Evolutionary conservation across 257 asterid species (phyloP), one percentile per base, ranked within the genome.

Genomic region (Rubia yunnanensis): DNA sequence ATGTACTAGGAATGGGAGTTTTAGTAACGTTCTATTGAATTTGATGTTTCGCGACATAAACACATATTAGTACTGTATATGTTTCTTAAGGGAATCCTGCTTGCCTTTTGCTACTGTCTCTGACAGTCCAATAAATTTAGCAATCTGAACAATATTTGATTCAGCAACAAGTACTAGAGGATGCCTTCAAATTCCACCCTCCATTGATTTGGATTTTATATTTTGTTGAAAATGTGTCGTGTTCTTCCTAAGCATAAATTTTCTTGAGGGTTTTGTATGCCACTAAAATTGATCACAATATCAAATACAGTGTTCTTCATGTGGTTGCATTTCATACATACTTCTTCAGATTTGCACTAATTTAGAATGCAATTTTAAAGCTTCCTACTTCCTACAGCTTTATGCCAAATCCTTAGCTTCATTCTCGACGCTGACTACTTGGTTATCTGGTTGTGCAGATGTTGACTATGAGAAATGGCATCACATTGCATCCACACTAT

Each of bases 391-490:
- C 18, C 32, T 54, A 50, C 2, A 2, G 35, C 44, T 58, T 30
- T 17, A 31, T 2, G 9, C 13, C 6, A 27, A 1, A 50, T 9
- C 54, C 17, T 48, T 48, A 27, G 39, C 23, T 56, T 56, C 22
- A 4, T 15, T 24, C 35, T 30, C 1, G n/a, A 11, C 1, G 10
- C 48, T 61, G 36, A 53, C 3, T 1, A 10, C 48, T 18, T 57
- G 52, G 5, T 57, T 46, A 13, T 36, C 17, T 22, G 44, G 60
- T 62, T 72, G 70, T 74, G 75, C 91, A 92, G 98, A 87, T 87
- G 95, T 74, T 92, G 79, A 87, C 98, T 8, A 71, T 89, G 86
- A 85, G 97, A 81, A 92, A 89, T 13, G 98, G 96, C 69, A 67
- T 89, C 70, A 79, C 88, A 73, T 69, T 87, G 66, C 88, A 89